phyloP scores from a whole-genome alignment of 2,329 filamentous ascomycete species.

The Karstenula rhodostoma region DNA sequence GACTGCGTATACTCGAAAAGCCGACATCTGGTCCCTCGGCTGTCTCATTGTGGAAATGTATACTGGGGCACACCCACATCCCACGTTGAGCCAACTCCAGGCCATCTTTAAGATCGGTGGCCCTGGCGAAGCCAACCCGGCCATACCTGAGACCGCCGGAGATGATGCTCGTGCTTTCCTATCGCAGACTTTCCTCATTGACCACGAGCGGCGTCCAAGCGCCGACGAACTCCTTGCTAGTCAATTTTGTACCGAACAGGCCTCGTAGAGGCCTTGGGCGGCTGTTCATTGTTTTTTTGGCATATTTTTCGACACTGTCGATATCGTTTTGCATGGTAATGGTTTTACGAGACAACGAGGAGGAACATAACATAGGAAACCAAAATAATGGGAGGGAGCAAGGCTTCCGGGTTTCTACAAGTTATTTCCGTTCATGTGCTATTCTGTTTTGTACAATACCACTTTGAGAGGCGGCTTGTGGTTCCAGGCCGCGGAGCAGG shows the following conservation, averaged over 20 bases:
- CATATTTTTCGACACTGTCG: slow-evolving; percentile 3
- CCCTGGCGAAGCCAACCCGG: slow-evolving; percentile 83
- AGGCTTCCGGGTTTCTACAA: not conserved
- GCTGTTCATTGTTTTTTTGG: slow-evolving; percentile 1
- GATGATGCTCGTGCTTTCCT: slow-evolving; percentile 86
- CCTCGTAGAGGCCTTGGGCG: slow-evolving; percentile 28
- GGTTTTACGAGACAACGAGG: slow-evolving; percentile 19
- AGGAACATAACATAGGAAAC: slow-evolving; percentile 1
- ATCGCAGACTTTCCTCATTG: slow-evolving; percentile 90
- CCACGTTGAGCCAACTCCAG: slow-evolving; percentile 94
- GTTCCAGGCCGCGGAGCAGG: slow-evolving; percentile 12
- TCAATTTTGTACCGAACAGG: slow-evolving; percentile 78
- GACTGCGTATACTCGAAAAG: slow-evolving; percentile 96
- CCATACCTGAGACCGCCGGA: slow-evolving; percentile 85
- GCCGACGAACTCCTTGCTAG: slow-evolving; percentile 89
- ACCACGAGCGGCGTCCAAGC: slow-evolving; percentile 89
- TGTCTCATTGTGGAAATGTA: slow-evolving; percentile 99
- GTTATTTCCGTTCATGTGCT: not conserved
- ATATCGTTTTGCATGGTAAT: slow-evolving; percentile 14
- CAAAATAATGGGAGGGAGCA: slow-evolving; percentile 3
- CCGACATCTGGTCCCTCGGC: slow-evolving; percentile 97
- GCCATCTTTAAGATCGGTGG: slow-evolving; percentile 97
- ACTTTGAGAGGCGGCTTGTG: slow-evolving; percentile 6
- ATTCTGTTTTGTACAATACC: slow-evolving; percentile 11
- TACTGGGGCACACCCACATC: slow-evolving; percentile 94